Conservation (phyloP, 1,139 yeast species). For the Kluyveromyces sp. region DNA sequence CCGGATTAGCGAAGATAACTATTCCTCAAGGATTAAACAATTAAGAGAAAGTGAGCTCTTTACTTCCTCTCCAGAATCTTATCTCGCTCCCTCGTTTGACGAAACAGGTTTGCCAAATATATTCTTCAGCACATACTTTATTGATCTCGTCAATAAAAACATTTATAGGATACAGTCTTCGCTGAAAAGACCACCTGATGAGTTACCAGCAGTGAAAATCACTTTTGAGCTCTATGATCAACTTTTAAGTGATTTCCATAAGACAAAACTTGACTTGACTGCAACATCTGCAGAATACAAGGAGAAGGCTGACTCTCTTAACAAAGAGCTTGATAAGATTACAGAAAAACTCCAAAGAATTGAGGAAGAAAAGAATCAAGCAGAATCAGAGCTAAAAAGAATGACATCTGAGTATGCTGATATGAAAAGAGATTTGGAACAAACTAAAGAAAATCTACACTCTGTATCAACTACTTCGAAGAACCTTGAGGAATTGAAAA, state of each 20-base stretch:
- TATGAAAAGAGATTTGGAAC: background rate
- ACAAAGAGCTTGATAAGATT: slow-evolving; percentile 5
- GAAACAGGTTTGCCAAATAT: slow-evolving; percentile 84
- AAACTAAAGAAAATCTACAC: background rate
- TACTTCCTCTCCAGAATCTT: slow-evolving; percentile 44
- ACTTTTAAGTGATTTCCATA: slow-evolving; percentile 12
- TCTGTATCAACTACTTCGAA: background rate
- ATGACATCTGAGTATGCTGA: background rate
- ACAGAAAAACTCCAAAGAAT: background rate
- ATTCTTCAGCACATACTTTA: slow-evolving; percentile 59
- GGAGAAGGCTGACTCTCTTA: slow-evolving; percentile 2
- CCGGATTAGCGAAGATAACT: slow-evolving; percentile 69
- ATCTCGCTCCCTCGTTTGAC: slow-evolving; percentile 47
- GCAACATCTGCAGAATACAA: slow-evolving; percentile 10
- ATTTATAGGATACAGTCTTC: slow-evolving; percentile 62
- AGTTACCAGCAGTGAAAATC: slow-evolving; percentile 60
- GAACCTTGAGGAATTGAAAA: background rate
- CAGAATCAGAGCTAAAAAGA: background rate
- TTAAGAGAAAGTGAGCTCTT: slow-evolving; percentile 55
- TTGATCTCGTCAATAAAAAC: slow-evolving; percentile 61
- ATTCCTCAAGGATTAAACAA: slow-evolving; percentile 63
- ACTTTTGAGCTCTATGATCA: slow-evolving; percentile 66
- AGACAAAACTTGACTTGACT: slow-evolving; percentile 6
- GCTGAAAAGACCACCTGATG: slow-evolving; percentile 62
- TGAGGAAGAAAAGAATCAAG: background rate